phyloP scores from a whole-genome alignment of 192 early-diverging fungal species.

The Gaertneriomyces semiglobifer region DNA sequence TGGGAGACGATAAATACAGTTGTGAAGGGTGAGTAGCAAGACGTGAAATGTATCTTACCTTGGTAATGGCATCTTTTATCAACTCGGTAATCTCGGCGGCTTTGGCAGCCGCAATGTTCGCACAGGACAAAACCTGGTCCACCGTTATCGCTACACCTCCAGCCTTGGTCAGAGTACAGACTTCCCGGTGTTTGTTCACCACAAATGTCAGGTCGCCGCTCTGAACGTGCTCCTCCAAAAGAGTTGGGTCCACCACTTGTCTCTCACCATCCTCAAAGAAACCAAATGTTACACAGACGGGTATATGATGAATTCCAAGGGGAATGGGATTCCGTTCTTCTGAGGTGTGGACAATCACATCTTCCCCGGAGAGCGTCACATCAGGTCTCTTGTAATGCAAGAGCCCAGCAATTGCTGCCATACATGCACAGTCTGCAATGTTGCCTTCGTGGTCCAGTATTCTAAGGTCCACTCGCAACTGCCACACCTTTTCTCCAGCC shows the following conservation, averaged over 20 bases:
- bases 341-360: constrained; percentile 80
- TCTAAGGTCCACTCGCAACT: constrained; percentile 82
- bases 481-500: constrained; percentile 95
- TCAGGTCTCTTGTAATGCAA: constrained; percentile 93
- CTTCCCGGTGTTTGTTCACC: constrained; percentile 87
- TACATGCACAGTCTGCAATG: constrained; percentile 83
- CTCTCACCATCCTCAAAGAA: constrained; percentile 74
- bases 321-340: constrained; percentile 91
- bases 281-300: constrained; percentile 88
- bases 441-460: constrained; percentile 96
- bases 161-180: constrained; percentile 87
- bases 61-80: constrained; percentile 66
- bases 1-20: too few relatives aligned
- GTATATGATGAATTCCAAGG: constrained; percentile 91
- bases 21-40: too few relatives aligned
- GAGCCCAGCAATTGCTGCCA: constrained; percentile 86
- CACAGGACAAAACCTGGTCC: constrained; percentile 75
- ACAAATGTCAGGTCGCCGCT: constrained; percentile 83
- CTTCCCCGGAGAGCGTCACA: constrained; percentile 86
- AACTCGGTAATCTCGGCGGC: constrained; percentile 72
- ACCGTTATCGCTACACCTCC: constrained; percentile 81
- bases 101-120: constrained; percentile 73
- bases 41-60: constrained; percentile 8
- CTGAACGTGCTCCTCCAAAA: constrained; percentile 82
- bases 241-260: constrained; percentile 73